Evolutionary conservation across 106 monocot species (phyloP).

Genomic region (Ottelia alismoides): DNA sequence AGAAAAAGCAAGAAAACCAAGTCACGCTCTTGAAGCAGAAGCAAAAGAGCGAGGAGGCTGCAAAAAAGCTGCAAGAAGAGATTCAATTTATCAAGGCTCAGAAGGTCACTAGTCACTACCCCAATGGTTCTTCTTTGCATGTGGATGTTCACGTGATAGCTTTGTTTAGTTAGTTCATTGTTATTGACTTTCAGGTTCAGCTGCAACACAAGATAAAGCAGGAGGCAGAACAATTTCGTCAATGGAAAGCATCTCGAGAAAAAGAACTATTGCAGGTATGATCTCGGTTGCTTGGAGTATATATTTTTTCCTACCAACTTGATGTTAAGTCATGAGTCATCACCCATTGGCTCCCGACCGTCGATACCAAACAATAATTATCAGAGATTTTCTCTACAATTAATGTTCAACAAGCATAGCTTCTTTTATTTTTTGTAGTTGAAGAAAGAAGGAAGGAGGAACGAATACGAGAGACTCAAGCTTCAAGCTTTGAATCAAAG

Average conservation of each 20-base stretch:
- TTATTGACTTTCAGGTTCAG: constrained; percentile 43
- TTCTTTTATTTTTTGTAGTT: too few species aligned
- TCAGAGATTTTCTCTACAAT: too few species aligned
- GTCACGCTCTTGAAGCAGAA: constrained; percentile 96
- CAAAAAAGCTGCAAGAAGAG: constrained; percentile 95
- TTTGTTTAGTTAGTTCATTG: background rate
- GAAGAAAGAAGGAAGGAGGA: constrained; percentile 84
- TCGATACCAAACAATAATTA: too few species aligned
- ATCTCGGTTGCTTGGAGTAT: too few species aligned
- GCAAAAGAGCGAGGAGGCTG: constrained; percentile 93
- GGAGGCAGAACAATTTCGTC: constrained; percentile 90
- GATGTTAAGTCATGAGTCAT: too few species aligned
- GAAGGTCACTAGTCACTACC: constrained; percentile 60
- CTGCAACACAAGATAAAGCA: constrained; percentile 97
- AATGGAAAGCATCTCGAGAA: constrained; percentile 94
- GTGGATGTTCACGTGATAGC: background rate
- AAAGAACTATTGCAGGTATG: constrained; percentile 98
- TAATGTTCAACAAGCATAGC: too few species aligned
- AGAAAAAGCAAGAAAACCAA: constrained; percentile 98
- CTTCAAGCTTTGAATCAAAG: constrained; percentile 94
- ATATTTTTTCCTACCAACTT: too few species aligned
- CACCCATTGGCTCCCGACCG: too few species aligned
- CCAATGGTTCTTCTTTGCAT: background rate
- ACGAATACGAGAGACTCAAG: constrained; percentile 93
- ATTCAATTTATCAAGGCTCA: constrained; percentile 93